Evolutionary conservation across 1,284 basidiomycete species (phyloP).

Genomic region (Malassezia globosa): DNA sequence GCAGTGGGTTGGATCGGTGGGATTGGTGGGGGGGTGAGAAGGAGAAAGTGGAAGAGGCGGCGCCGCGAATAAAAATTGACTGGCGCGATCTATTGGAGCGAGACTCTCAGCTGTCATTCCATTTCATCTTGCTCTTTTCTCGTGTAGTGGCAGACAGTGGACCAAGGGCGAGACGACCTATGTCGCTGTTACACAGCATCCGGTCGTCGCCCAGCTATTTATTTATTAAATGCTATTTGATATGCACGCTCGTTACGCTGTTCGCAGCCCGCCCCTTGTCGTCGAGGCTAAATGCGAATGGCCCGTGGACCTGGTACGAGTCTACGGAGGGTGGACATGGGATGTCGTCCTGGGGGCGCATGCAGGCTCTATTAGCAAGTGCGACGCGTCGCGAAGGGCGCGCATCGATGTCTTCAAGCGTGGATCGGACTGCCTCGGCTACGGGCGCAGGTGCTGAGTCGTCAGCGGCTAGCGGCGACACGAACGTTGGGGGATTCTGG

Average conservation of each 20-base stretch:
- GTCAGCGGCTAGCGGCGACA: not conserved
- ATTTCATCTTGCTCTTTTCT: too few species aligned
- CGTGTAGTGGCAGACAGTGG: too few species aligned
- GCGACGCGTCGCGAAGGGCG: slow-evolving; percentile 5
- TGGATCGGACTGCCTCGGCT: not conserved
- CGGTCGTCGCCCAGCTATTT: slow-evolving; percentile 37
- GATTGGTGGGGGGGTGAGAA: too few species aligned
- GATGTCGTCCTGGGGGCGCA: slow-evolving; percentile 11
- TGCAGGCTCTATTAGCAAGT: slow-evolving; percentile 10
- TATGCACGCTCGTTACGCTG: slow-evolving; percentile 36
- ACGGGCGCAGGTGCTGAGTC: not conserved
- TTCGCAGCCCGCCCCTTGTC: slow-evolving; percentile 36
- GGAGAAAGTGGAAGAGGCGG: too few species aligned
- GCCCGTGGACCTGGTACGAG: slow-evolving; percentile 15
- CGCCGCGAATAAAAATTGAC: too few species aligned
- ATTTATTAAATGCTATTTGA: slow-evolving; percentile 38
- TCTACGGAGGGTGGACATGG: slow-evolving; percentile 13
- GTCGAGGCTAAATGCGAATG: slow-evolving; percentile 21
- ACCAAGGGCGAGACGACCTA: too few species aligned
- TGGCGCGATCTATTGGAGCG: too few species aligned
- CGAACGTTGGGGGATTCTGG: too few species aligned
- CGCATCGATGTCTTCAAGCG: not conserved
- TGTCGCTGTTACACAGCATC: slow-evolving; percentile 14
- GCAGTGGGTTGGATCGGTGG: too few species aligned
- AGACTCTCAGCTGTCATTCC: too few species aligned